Conservation (phyloP, 768 basidiomycete genomes). For the Lentinula boryana region DNA sequence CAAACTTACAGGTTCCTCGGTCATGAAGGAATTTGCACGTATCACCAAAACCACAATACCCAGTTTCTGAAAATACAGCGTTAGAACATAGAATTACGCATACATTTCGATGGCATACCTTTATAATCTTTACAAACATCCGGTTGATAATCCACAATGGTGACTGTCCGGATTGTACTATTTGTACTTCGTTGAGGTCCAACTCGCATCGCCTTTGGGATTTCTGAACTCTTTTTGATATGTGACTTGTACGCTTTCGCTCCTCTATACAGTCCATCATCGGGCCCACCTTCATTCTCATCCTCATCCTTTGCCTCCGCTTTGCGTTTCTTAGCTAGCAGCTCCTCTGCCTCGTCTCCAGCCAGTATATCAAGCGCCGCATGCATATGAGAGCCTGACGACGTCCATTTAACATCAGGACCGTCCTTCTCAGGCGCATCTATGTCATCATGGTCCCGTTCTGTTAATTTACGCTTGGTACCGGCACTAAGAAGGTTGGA, state of each 20-base stretch:
- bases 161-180: conserved; percentile 88
- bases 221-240: conserved; percentile 74
- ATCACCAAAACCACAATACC: conserved; percentile 98
- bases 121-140: conserved; percentile 99
- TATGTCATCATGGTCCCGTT: conserved; percentile 37
- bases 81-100: not conserved
- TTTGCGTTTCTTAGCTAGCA: conserved; percentile 63
- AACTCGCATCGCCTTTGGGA: conserved; percentile 84
- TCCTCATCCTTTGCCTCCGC: conserved; percentile 48
- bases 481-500: conserved; percentile 75
- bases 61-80: conserved; percentile 64
- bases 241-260: conserved; percentile 77
- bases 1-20: conserved; percentile 80
- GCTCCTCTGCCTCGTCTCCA: conserved; percentile 76
- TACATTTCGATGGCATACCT: conserved; percentile 40
- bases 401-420: conserved; percentile 74
- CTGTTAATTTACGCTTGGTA: conserved; percentile 54
- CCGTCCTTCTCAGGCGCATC: conserved; percentile 53
- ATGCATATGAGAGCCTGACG: conserved; percentile 69
- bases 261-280: conserved; percentile 86
- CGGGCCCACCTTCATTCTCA: conserved; percentile 55
- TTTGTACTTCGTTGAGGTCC: conserved; percentile 68
- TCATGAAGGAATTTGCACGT: conserved; percentile 99
- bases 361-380: conserved; percentile 70
- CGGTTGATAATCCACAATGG: conserved; percentile 95